phyloP scores from a whole-genome alignment of 495 filamentous ascomycete genomes.

The Aspergillus biplanus region DNA sequence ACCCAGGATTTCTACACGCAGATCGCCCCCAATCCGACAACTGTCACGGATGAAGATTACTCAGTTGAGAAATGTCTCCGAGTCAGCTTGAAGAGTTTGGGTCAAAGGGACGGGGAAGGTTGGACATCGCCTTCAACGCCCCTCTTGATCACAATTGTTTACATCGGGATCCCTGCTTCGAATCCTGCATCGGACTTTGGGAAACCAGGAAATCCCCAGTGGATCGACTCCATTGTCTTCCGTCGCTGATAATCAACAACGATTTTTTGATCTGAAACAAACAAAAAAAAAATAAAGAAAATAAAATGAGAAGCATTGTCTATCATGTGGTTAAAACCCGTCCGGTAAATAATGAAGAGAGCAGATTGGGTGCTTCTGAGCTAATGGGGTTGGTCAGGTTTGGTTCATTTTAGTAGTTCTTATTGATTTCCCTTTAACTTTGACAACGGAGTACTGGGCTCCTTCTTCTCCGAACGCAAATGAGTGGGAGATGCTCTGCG shows the following conservation, averaged over 20 bases:
- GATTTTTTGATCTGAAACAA: background rate
- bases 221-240: background rate
- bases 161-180: slow-evolving; percentile 13
- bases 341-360: background rate
- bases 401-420: background rate
- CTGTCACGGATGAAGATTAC: slow-evolving; percentile 8
- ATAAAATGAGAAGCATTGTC: background rate
- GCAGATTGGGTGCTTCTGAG: background rate
- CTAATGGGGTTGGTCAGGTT: no score
- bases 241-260: background rate
- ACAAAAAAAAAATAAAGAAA: background rate
- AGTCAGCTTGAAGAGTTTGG: slow-evolving; percentile 1
- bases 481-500: background rate
- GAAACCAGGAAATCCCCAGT: slow-evolving; percentile 8
- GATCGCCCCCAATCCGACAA: slow-evolving; percentile 1
- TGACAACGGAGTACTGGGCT: background rate
- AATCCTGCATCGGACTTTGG: slow-evolving; percentile 15
- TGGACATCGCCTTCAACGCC: background rate
- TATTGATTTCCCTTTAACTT: background rate
- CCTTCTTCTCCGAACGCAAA: background rate
- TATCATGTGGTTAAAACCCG: background rate
- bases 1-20: background rate
- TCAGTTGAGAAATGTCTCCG: slow-evolving; percentile 22
- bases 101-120: background rate
- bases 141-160: background rate